Evolutionary conservation across 164 flowering plant species (phyloP).

Genomic region (Kingdonia uniflora): DNA sequence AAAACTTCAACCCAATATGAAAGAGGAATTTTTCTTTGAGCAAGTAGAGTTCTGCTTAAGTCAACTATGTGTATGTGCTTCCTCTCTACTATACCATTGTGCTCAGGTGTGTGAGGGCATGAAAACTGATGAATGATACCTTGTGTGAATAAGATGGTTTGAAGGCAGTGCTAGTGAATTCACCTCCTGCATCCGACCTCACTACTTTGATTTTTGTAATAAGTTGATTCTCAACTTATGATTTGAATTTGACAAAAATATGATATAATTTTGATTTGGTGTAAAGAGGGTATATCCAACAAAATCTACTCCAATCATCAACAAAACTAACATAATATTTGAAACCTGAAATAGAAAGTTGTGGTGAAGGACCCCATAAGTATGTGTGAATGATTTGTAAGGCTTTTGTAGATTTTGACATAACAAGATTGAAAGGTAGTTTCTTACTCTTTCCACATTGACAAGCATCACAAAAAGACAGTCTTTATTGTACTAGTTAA

Average conservation of each 20-base stretch:
- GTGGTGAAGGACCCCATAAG: conserved; percentile 1
- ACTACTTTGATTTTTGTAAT: too few relatives aligned
- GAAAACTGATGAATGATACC: too few relatives aligned
- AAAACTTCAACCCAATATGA: too few relatives aligned
- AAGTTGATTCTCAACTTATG: background rate
- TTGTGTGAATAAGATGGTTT: background rate
- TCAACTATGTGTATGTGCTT: conserved; percentile 2
- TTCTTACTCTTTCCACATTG: too few relatives aligned
- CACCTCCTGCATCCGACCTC: too few relatives aligned
- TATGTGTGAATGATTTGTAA: background rate
- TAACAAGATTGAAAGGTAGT: background rate
- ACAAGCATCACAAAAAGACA: background rate
- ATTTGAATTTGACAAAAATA: background rate
- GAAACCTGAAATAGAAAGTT: background rate
- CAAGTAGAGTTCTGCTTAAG: background rate
- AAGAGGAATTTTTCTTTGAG: background rate
- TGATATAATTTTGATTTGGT: background rate
- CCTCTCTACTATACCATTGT: conserved; percentile 5
- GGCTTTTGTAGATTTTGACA: background rate
- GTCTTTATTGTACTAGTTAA: background rate
- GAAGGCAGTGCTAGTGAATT: background rate
- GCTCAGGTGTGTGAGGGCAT: too few relatives aligned
- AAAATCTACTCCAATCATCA: too few relatives aligned
- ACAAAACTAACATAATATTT: too few relatives aligned
- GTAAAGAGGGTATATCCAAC: too few relatives aligned